These are phyloP conservation scores for Colletotrichum gigasporum DNA, from an alignment of 2,329 filamentous ascomycete genomes.

Conservation along the genomic window DNA sequence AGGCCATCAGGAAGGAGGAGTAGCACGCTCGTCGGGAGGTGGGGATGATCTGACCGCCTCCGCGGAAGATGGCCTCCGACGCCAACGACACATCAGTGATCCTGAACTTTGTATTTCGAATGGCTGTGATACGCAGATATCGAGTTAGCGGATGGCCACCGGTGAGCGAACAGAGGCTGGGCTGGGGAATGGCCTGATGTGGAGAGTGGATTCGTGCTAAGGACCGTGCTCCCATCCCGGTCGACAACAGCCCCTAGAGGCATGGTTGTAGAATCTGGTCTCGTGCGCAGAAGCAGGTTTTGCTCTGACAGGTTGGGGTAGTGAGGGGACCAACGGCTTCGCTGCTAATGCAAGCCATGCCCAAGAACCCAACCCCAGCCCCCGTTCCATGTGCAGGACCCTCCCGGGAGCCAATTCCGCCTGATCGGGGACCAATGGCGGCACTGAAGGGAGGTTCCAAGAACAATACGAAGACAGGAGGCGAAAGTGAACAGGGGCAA, in stretches of 20 bases:
- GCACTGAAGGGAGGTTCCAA: neutral
- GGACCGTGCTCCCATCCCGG: constrained; percentile 25
- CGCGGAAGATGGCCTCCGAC: constrained; percentile 90
- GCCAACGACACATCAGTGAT: constrained; percentile 91
- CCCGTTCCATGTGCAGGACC: constrained; percentile 20
- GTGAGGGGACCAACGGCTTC: neutral
- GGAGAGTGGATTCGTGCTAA: constrained; percentile 8
- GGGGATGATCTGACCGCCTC: constrained; percentile 96
- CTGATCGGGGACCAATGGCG: constrained; percentile 18
- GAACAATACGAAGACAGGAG: constrained; percentile 16
- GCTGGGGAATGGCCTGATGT: constrained; percentile 22
- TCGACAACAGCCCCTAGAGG: constrained; percentile 18
- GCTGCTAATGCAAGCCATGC: constrained; percentile 27
- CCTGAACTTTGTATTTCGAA: constrained; percentile 97
- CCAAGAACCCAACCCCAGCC: constrained; percentile 18
- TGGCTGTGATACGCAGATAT: constrained; percentile 64
- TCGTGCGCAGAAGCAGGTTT: constrained; percentile 28
- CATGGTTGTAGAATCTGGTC: constrained; percentile 15
- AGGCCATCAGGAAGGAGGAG: constrained; percentile 96
- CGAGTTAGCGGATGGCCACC: constrained; percentile 37
- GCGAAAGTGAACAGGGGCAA: constrained; percentile 23
- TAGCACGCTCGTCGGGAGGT: constrained; percentile 94
- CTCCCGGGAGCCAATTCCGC: constrained; percentile 10
- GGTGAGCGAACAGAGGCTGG: constrained; percentile 5
- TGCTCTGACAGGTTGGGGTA: constrained; percentile 4